A percentile compares a stretch with the other conserved stretches of the same genome.
Conservation (phyloP, 495 filamentous ascomycete species). For the Tuber aestivum region DNA sequence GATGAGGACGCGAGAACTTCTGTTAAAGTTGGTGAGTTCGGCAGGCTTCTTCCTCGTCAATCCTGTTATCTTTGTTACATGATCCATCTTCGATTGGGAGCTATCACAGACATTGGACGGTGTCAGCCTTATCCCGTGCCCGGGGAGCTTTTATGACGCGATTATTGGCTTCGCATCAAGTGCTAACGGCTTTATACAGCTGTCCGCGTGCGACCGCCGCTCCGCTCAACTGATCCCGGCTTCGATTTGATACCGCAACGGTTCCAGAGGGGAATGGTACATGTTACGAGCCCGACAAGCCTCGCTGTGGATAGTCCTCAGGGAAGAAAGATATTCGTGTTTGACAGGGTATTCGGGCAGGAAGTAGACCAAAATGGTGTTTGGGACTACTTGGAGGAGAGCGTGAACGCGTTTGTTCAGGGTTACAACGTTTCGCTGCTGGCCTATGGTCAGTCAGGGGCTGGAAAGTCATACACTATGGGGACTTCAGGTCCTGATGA, state of each 20-base stretch:
- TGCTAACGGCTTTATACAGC: constrained; percentile 50
- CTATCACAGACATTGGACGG: constrained; percentile 1
- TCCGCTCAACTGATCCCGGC: constrained; percentile 77
- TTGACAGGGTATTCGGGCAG: constrained; percentile 87
- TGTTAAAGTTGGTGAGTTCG: constrained; percentile 95
- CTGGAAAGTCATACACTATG: constrained; percentile 99
- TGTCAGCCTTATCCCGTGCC: background rate
- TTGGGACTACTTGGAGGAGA: constrained; percentile 92
- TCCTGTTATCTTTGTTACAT: background rate
- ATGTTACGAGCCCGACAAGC: constrained; percentile 75
- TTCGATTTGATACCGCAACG: constrained; percentile 92
- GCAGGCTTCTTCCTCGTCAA: constrained; percentile 1
- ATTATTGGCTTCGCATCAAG: constrained; percentile 10
- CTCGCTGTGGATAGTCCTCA: constrained; percentile 83
- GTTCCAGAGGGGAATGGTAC: constrained; percentile 88
- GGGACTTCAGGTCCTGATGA: constrained; percentile 85
- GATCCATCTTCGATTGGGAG: constrained; percentile 11
- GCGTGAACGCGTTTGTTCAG: constrained; percentile 82
- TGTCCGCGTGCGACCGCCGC: constrained; percentile 87
- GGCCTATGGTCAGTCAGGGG: constrained; percentile 97
- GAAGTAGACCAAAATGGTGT: constrained; percentile 80
- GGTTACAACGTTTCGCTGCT: constrained; percentile 99
- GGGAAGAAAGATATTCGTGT: constrained; percentile 89
- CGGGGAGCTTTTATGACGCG: background rate
- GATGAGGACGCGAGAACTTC: constrained; percentile 92